Base-by-base conservation (phyloP, 192 early-diverging fungal genomes). In the Podila horticola region DNA sequence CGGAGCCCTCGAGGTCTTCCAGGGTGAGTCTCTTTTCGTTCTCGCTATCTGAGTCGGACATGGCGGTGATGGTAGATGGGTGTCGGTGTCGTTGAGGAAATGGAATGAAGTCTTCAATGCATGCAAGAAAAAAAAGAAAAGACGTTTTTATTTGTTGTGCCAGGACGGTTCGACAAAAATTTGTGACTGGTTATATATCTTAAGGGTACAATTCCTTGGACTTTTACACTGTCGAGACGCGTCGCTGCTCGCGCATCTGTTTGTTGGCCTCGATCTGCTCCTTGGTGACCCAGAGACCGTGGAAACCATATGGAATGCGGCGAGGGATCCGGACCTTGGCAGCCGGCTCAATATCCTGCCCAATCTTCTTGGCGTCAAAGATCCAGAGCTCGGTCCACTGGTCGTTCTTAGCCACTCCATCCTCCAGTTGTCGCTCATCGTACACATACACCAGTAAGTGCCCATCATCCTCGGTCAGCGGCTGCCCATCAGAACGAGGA, bases 1-100 rank as follows among this genome's bases (percentile, higher is more conserved):
- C n/a, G n/a, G n/a, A n/a, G n/a, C n/a, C n/a, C n/a, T 79, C 76
- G 17, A 79, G 70, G 76, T 79, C 76, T 52, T 79, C 76, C 24
- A 79, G 58, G 8, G 76, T 79, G 9, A 72, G 66, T 72, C 61
- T 67, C 45, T 79, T 69, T 52, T 79, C 76, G 31, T 79, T 57
- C 20, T 79, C 76, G 66, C 76, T 79, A 29, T 79, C 76, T 45
- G 76, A 79, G 64, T 79, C 76, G 58, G 76, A 79, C 76, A 79
- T 79, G 48, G 34, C 36, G 48, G 5, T 66, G 59, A 45, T 60
- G 38, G n/a, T 65, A 26, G 20, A 41, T 58, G 34, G 24, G 41
- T 24, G 66, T 29, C 61, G 66, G 64, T 34, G 72, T 22, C 45
- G 65, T 29, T n/a, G 55, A 57, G 63, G 57, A 45, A 45, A 45